Conservation (phyloP, 306 rosid genomes). For the Trichosanthes cucumerina region DNA sequence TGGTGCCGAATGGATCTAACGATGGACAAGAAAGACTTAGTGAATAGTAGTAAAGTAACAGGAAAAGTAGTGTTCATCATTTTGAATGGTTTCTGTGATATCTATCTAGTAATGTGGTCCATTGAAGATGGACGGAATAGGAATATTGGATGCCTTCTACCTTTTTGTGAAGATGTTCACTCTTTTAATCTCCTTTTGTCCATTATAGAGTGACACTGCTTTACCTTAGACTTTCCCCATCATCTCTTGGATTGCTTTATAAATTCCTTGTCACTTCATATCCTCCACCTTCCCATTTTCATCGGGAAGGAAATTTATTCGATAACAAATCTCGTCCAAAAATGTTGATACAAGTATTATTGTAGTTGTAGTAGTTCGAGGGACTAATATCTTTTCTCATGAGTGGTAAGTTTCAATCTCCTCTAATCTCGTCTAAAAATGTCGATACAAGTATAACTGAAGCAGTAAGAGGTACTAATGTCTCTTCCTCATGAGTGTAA, state of each 20-base stretch:
- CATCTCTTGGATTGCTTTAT: background rate
- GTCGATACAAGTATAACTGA: no score
- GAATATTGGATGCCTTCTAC: conserved; percentile 14
- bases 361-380: background rate
- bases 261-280: background rate
- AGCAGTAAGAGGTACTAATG: background rate
- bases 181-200: background rate
- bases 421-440: no score
- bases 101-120: conserved; percentile 19
- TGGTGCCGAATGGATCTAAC: background rate
- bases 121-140: conserved; percentile 8
- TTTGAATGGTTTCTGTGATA: conserved; percentile 14
- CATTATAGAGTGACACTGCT: background rate
- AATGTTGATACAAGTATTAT: background rate
- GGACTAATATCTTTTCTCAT: background rate
- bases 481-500: background rate
- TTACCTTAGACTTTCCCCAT: background rate
- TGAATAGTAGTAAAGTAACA: conserved; percentile 4
- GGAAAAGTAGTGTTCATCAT: background rate
- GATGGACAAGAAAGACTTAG: background rate
- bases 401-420: background rate
- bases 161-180: conserved; percentile 11
- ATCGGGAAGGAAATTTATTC: background rate
- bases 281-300: background rate
- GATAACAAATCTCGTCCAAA: background rate